Evolutionary conservation across 2,329 filamentous ascomycete species (phyloP).

Genomic region (Malbranchea cinnamomea): DNA sequence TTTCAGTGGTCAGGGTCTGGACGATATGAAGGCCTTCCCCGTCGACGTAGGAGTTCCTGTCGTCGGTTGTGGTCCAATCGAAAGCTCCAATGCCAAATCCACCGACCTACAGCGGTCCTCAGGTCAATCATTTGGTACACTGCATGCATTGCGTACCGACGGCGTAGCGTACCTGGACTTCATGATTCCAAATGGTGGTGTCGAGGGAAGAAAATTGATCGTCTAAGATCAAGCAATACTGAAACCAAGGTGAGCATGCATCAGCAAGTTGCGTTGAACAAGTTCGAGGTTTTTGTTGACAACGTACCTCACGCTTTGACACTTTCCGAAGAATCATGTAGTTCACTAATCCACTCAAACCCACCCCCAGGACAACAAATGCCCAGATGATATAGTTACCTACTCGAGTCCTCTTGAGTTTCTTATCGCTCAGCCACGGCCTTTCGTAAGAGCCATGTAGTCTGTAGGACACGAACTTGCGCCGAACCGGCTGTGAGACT

Average conservation of each 20-base stretch:
- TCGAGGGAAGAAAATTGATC: constrained; percentile 36
- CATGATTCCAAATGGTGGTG: constrained; percentile 34
- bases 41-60: constrained; percentile 35
- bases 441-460: constrained; percentile 9
- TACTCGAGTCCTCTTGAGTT: constrained; percentile 6
- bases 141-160: too few relatives aligned
- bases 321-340: constrained; percentile 15
- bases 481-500: constrained; percentile 4
- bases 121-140: too few relatives aligned
- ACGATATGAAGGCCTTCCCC: constrained; percentile 38
- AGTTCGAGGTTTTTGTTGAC: background rate
- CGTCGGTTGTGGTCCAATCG: constrained; percentile 39
- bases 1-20: constrained; percentile 34
- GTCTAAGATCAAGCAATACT: constrained; percentile 38
- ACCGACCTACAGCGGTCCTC: constrained; percentile 17
- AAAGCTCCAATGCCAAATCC: constrained; percentile 37
- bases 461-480: constrained; percentile 9
- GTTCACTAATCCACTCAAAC: constrained; percentile 20
- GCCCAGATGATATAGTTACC: constrained; percentile 10
- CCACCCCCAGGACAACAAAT: constrained; percentile 15
- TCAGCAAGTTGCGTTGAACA: background rate
- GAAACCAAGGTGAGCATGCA: constrained; percentile 3
- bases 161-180: constrained; percentile 30
- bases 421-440: constrained; percentile 8
- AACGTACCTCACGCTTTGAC: constrained; percentile 9